Evolutionary conservation across 139 green algal species (phyloP).

Genomic region (Volvox africanus): DNA sequence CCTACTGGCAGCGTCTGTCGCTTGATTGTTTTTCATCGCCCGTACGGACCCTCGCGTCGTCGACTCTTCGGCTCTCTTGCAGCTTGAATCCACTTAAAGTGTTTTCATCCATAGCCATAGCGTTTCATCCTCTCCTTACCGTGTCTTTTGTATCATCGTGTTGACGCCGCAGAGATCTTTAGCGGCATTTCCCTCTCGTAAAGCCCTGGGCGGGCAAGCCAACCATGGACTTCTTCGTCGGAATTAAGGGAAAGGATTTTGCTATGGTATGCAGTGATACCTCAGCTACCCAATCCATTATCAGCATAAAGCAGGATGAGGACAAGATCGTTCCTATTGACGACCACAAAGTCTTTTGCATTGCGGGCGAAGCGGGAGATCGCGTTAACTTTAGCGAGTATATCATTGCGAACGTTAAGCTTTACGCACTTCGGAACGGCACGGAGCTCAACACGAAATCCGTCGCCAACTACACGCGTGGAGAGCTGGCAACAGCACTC

Average conservation of each 20-base stretch:
- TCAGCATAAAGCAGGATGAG: constrained; percentile 98
- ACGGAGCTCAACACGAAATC: constrained; percentile 88
- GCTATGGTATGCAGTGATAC: constrained; percentile 96
- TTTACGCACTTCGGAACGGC: constrained; percentile 93
- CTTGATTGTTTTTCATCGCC: not conserved
- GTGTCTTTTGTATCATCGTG: no score
- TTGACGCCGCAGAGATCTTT: not conserved
- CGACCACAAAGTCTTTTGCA: constrained; percentile 90
- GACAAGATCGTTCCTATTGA: constrained; percentile 93
- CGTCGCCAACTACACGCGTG: constrained; percentile 92
- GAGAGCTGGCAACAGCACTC: constrained; percentile 94
- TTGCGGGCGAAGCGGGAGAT: constrained; percentile 92
- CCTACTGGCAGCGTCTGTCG: constrained; percentile 13
- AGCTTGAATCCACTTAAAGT: no score
- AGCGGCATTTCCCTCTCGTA: constrained; percentile 22
- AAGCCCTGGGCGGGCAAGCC: constrained; percentile 30
- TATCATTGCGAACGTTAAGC: constrained; percentile 92
- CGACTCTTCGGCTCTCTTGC: no score
- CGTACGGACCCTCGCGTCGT: no score
- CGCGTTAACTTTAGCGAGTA: constrained; percentile 92
- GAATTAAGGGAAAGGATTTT: constrained; percentile 90
- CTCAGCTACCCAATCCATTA: constrained; percentile 89
- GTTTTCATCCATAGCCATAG: no score
- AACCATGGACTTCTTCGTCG: constrained; percentile 75
- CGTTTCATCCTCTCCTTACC: no score